These are phyloP conservation scores for Fennellomyces sp. DNA, from an alignment of 371 early-diverging fungal genomes.

Conservation along the genomic window DNA sequence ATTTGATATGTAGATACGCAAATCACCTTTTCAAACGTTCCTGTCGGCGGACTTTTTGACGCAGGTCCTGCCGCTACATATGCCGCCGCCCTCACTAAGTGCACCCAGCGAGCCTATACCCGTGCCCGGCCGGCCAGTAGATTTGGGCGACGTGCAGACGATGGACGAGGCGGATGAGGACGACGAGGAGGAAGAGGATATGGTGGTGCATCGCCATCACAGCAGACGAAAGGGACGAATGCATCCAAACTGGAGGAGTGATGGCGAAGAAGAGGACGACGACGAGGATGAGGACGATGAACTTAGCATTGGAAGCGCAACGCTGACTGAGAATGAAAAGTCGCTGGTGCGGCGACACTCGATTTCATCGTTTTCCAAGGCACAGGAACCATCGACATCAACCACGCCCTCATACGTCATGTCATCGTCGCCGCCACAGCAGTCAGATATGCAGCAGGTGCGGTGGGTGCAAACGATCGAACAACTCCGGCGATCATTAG, in stretches of 20 bases:
- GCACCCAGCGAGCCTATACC: constrained; percentile 16
- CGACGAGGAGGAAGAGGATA: constrained; percentile 29
- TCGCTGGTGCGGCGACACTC: constrained; percentile 35
- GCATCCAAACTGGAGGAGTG: constrained; percentile 31
- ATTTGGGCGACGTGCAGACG: constrained; percentile 2
- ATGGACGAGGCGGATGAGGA: constrained; percentile 20
- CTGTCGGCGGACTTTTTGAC: constrained; percentile 48
- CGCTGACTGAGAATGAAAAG: constrained; percentile 7
- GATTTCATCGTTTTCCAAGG: constrained; percentile 35
- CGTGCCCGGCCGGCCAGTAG: constrained; percentile 5
- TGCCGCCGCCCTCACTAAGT: constrained; percentile 55
- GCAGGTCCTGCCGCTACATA: constrained; percentile 51
- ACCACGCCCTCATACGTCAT: constrained; percentile 40
- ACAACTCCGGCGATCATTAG: constrained; percentile 30
- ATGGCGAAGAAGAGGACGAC: constrained; percentile 22
- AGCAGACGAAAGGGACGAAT: constrained; percentile 19
- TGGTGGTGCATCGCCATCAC: constrained; percentile 9
- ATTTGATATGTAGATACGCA: constrained; percentile 14
- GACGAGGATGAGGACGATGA: constrained; percentile 10
- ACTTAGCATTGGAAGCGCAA: constrained; percentile 4
- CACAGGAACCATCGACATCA: constrained; percentile 29
- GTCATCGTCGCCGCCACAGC: constrained; percentile 41
- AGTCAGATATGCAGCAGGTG: constrained; percentile 19
- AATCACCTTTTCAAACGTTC: constrained; percentile 44
- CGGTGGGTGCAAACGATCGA: constrained; percentile 27